Evolutionary conservation across 2,329 filamentous ascomycete genomes (phyloP), one percentile per base, ranked within the genome.

Genomic region (Talaromyces rugulosus): DNA sequence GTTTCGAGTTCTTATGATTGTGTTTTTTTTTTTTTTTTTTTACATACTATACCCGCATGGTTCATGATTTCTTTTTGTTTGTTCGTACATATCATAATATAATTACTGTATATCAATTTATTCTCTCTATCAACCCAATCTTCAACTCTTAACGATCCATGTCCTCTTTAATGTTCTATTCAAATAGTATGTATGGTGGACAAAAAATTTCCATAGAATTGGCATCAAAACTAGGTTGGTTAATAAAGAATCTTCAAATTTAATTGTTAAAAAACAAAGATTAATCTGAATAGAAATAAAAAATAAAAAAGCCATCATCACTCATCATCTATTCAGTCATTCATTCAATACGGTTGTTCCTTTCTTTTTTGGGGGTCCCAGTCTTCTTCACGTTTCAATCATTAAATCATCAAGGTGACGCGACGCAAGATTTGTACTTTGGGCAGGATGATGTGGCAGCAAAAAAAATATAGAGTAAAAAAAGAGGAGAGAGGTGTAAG

Each of bases 391-490:
- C 42, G n/a, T 50, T 23, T 23, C 8, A 47, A 27, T 62, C 56
- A 53, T 62, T 56, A 54, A 51, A 59, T 62, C 60, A 44, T 62
- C 50, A 59, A 28, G 42, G 40, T 9, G 27, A 56, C 59, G 53
- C 36, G 60, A 56, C 51, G 56, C 60, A 58, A 60, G 47, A 56
- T 58, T 58, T 62, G 50, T 58, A 59, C 60, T 58, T 40, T 34
- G 28, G 42, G 12, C 4, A 33, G 11, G 16, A 42, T 54, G 55
- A 27, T 42, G 56, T 54, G 58, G 58, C 58, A 60, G 33, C 27
- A 54, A 55, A 34, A 55, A 34, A 42, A 47, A 34, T 36, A 11
- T n/a, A 31, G 58, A 44, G 16, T 6, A 12, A 44, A 56, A 44
- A 56, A 28, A 42, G 14, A 42, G 55, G 50, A 34, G 27, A 56